These are phyloP conservation scores for Talaromyces wortmannii DNA, from an alignment of 495 filamentous ascomycete species.

Conservation along the genomic window DNA sequence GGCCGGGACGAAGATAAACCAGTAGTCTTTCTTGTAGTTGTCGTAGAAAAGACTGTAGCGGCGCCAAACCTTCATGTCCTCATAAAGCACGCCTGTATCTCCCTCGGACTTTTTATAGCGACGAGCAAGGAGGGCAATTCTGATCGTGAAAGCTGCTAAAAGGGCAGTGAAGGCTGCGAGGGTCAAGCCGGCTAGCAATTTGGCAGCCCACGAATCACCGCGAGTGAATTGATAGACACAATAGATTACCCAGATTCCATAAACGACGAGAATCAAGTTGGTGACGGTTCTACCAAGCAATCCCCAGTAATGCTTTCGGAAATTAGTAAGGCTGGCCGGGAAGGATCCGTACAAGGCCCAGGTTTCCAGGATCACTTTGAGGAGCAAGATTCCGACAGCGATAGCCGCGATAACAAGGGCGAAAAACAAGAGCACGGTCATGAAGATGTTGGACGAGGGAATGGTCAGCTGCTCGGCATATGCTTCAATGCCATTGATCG, in stretches of 20 bases:
- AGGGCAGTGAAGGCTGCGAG: constrained; percentile 72
- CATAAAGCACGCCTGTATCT: constrained; percentile 66
- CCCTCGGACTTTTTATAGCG: constrained; percentile 69
- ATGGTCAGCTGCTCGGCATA: constrained; percentile 74
- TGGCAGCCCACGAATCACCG: constrained; percentile 95
- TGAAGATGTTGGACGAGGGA: constrained; percentile 87
- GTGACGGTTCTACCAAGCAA: constrained; percentile 82
- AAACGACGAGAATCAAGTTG: constrained; percentile 84
- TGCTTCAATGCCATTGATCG: constrained; percentile 63
- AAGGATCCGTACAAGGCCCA: constrained; percentile 90
- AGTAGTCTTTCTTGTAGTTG: constrained; percentile 83
- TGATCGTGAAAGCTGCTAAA: constrained; percentile 70
- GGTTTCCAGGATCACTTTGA: constrained; percentile 87
- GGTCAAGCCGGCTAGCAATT: constrained; percentile 75
- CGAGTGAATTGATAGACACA: constrained; percentile 92
- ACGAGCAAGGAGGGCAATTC: constrained; percentile 72
- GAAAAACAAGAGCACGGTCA: constrained; percentile 88
- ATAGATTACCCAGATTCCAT: constrained; percentile 93
- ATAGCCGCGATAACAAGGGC: constrained; percentile 81
- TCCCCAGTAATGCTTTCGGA: constrained; percentile 96
- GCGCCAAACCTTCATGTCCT: constrained; percentile 85
- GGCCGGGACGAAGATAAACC: constrained; percentile 91
- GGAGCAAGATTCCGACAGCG: constrained; percentile 75
- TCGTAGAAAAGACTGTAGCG: constrained; percentile 98
- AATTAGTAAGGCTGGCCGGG: constrained; percentile 70